These are phyloP conservation scores for Zoysia matrella DNA, from an alignment of 202 grass and related monocot species.

Conservation along the genomic window DNA sequence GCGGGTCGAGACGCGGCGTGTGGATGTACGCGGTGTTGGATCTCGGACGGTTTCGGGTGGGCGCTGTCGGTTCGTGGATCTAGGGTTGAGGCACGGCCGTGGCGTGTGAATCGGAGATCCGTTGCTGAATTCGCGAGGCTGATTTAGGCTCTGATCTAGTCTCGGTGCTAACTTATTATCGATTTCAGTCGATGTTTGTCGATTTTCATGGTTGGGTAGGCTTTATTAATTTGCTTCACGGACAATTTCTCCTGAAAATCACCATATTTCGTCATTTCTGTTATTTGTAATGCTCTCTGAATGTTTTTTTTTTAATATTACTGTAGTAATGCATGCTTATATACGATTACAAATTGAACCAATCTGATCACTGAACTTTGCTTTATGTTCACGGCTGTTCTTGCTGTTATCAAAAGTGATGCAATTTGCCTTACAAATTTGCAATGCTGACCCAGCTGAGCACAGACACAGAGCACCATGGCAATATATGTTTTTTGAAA, in stretches of 20 bases:
- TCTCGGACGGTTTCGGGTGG: background rate
- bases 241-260: background rate
- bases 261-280: background rate
- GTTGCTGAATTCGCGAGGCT: background rate
- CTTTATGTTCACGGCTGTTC: background rate
- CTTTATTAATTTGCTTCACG: background rate
- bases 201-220: background rate
- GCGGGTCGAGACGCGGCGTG: background rate
- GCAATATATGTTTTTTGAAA: background rate
- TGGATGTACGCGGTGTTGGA: background rate
- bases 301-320: background rate
- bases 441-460: background rate
- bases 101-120: slow-evolving; percentile 37
- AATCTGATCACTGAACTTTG: background rate
- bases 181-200: background rate
- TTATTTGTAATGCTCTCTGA: background rate
- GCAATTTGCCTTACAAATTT: background rate
- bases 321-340: background rate
- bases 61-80: slow-evolving; percentile 28
- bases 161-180: background rate
- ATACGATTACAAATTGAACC: background rate
- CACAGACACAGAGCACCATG: background rate
- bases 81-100: slow-evolving; percentile 19
- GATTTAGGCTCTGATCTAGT: background rate
- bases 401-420: background rate